Percentiles rank a stretch among this genome's conserved stretches.
Evolutionary conservation across 2,329 filamentous ascomycete species (phyloP).

Genomic region (Cytospora piceicola): DNA sequence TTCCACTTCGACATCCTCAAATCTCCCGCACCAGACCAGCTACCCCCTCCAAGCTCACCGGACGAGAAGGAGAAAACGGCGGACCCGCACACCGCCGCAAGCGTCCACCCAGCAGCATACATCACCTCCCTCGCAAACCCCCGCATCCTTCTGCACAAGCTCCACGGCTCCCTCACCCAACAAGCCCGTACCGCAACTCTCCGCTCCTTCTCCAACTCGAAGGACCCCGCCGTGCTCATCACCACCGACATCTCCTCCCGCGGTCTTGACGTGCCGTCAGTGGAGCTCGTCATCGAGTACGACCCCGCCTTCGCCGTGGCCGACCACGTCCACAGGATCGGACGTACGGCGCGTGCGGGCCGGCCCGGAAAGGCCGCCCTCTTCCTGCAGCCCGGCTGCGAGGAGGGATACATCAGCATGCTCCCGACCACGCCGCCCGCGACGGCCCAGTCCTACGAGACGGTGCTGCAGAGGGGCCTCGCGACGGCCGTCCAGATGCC

Average conservation of each 20-base stretch:
- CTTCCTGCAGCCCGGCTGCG: constrained; percentile 87
- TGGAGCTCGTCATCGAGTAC: constrained; percentile 94
- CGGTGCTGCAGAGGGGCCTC: constrained; percentile 68
- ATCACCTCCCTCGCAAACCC: constrained; percentile 77
- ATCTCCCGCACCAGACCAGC: constrained; percentile 39
- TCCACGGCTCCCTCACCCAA: constrained; percentile 91
- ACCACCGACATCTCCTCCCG: constrained; percentile 96
- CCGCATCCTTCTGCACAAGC: constrained; percentile 75
- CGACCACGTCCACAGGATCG: constrained; percentile 93
- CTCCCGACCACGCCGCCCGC: constrained; percentile 59
- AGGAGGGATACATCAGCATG: constrained; percentile 86
- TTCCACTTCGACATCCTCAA: constrained; percentile 90
- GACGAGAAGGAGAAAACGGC: constrained; percentile 33
- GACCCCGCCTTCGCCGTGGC: constrained; percentile 92
- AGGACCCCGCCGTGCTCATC: constrained; percentile 78
- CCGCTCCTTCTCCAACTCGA: constrained; percentile 73
- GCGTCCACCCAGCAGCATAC: constrained; percentile 68
- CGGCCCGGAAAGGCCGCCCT: constrained; percentile 84
- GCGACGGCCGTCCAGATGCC: constrained; percentile 64
- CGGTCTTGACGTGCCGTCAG: constrained; percentile 91
- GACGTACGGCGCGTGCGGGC: constrained; percentile 91
- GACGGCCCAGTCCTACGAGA: constrained; percentile 55
- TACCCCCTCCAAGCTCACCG: constrained; percentile 37
- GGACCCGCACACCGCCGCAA: constrained; percentile 41
- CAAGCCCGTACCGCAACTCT: constrained; percentile 86